Conservation (phyloP, 2,329 filamentous ascomycete genomes). For the Eutypella sp. region DNA sequence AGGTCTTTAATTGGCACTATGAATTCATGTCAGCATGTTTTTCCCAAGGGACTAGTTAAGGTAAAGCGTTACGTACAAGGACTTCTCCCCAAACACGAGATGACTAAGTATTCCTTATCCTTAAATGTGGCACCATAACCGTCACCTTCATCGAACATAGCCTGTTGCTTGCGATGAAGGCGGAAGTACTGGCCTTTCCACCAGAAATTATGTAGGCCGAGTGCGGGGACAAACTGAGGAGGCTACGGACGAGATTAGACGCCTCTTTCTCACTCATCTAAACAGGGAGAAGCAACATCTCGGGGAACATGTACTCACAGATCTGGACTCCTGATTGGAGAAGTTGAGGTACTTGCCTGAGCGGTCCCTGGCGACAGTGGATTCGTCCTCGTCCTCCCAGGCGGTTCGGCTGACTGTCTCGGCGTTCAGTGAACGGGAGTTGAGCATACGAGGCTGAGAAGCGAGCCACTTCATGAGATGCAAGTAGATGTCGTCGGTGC, state of each 20-base stretch:
- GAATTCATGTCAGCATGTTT: constrained; percentile 5
- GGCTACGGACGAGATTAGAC: constrained; percentile 24
- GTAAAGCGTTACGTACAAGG: constrained; percentile 21
- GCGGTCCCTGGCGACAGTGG: constrained; percentile 23
- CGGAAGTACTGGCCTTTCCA: constrained; percentile 46
- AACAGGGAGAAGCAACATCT: not conserved
- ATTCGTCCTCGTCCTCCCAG: constrained; percentile 41
- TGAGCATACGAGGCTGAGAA: constrained; percentile 44
- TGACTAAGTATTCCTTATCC: constrained; percentile 46
- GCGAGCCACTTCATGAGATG: constrained; percentile 57
- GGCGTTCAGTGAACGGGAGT: constrained; percentile 49
- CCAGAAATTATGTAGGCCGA: constrained; percentile 52
- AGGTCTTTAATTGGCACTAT: constrained; percentile 51
- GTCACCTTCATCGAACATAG: constrained; percentile 31
- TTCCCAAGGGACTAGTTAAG: not conserved
- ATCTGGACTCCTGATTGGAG: constrained; percentile 50
- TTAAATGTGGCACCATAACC: constrained; percentile 36
- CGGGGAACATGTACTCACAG: constrained; percentile 27
- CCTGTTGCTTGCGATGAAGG: constrained; percentile 41
- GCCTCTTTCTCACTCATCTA: not conserved
- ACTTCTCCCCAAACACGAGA: constrained; percentile 51
- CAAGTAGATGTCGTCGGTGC: constrained; percentile 52
- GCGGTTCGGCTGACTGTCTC: constrained; percentile 50
- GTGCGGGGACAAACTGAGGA: constrained; percentile 49
- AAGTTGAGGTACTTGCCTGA: constrained; percentile 51